Percentiles rank a stretch among this genome's conserved stretches.
phyloP scores from a whole-genome alignment of 2,329 filamentous ascomycete species.

The Fusarium tupiense region DNA sequence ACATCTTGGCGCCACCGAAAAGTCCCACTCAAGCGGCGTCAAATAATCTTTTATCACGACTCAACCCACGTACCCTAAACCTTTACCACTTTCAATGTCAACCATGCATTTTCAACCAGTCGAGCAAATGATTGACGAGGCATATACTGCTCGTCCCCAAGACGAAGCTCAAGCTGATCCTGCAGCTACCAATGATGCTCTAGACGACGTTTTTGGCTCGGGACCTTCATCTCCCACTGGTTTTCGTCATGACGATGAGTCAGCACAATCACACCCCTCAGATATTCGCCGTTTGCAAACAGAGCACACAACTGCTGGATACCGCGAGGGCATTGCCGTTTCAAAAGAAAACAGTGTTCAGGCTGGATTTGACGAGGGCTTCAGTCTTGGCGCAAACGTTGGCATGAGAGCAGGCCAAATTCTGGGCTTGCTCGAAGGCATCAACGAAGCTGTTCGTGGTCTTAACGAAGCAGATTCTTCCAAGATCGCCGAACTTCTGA shows the following conservation, averaged over 20 bases:
- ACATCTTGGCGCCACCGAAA: slow-evolving; percentile 1
- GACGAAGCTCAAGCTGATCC: slow-evolving; percentile 18
- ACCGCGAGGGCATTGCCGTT: slow-evolving; percentile 83
- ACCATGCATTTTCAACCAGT: slow-evolving; percentile 50
- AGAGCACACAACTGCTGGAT: slow-evolving; percentile 85
- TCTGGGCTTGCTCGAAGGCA: slow-evolving; percentile 79
- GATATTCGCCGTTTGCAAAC: slow-evolving; percentile 80
- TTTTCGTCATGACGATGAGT: slow-evolving; percentile 2
- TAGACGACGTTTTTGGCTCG: slow-evolving; percentile 53
- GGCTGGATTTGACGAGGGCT: slow-evolving; percentile 91
- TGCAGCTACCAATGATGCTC: slow-evolving; percentile 35
- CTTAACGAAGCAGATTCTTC: slow-evolving; percentile 37
- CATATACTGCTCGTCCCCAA: slow-evolving; percentile 36
- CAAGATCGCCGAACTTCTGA: neutral
- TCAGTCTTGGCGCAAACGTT: slow-evolving; percentile 81
- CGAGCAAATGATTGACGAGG: slow-evolving; percentile 44
- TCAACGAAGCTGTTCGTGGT: slow-evolving; percentile 60
- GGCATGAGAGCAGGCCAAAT: slow-evolving; percentile 79
- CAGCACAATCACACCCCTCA: slow-evolving; percentile 54
- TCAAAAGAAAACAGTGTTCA: slow-evolving; percentile 84
- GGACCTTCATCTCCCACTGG: slow-evolving; percentile 36
- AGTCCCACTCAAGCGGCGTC: slow-evolving; percentile 9
- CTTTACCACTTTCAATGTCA: neutral
- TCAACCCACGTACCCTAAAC: slow-evolving; percentile 18
- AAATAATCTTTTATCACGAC: neutral